phyloP scores from a whole-genome alignment of 164 flowering plant species.

The Vitis rupestris region DNA sequence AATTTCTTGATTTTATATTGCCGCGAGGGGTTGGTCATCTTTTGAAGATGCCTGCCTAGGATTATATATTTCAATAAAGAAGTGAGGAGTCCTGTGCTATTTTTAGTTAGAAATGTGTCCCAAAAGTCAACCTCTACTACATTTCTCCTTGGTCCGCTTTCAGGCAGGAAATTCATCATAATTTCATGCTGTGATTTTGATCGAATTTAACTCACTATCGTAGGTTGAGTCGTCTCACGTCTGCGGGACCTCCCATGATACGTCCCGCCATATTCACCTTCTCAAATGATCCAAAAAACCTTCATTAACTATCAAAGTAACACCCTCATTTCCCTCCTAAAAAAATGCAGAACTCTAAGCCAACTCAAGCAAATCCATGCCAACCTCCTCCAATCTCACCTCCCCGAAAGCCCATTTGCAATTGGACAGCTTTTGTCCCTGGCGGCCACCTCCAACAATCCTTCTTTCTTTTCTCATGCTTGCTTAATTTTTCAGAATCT shows the following conservation, averaged over 20 bases:
- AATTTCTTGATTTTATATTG: too few species aligned
- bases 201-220: too few species aligned
- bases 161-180: too few species aligned
- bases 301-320: constrained; percentile 13
- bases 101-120: too few species aligned
- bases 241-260: background rate
- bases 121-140: too few species aligned
- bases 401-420: constrained; percentile 29
- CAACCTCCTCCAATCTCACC: constrained; percentile 37
- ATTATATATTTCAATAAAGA: too few species aligned
- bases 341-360: constrained; percentile 43
- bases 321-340: constrained; percentile 16
- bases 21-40: too few species aligned
- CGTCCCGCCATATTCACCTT: constrained; percentile 6
- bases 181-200: too few species aligned
- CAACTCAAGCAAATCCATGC: constrained; percentile 67
- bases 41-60: too few species aligned
- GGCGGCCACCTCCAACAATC: constrained; percentile 33
- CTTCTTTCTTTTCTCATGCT: constrained; percentile 41
- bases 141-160: too few species aligned
- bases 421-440: constrained; percentile 42
- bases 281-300: constrained; percentile 29
- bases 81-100: too few species aligned
- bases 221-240: too few species aligned
- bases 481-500: constrained; percentile 30